These are phyloP conservation scores for Echinochloa phyllopogon DNA, from an alignment of 176 grass and related monocot species.

Conservation along the genomic window DNA sequence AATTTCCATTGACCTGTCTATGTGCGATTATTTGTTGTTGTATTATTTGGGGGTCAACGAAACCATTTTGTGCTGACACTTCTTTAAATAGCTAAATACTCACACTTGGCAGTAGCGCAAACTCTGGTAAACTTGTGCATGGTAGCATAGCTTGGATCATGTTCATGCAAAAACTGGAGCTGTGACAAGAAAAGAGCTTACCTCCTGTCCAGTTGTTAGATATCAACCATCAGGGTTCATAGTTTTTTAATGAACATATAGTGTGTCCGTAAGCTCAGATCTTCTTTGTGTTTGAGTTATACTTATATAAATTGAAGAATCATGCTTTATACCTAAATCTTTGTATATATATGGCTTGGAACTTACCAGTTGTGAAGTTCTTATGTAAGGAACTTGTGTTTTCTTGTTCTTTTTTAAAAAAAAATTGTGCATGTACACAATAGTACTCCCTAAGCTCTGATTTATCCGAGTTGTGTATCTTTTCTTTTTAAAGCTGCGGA, in stretches of 20 bases:
- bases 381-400: neutral
- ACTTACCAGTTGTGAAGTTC: neutral
- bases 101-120: neutral
- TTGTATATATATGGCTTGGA: neutral
- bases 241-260: neutral
- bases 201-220: neutral
- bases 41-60: neutral
- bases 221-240: neutral
- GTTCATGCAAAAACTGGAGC: neutral
- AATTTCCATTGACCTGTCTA: neutral
- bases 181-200: neutral
- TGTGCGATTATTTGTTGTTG: neutral
- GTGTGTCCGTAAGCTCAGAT: neutral
- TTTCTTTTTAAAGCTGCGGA: too few species aligned
- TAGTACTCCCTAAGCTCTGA: neutral
- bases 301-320: neutral
- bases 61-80: neutral
- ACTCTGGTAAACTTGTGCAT: slow-evolving; percentile 2
- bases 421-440: neutral
- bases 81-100: neutral
- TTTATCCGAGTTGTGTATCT: neutral
- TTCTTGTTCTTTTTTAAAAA: neutral
- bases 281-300: neutral
- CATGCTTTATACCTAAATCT: neutral
- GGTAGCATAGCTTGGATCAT: slow-evolving; percentile 9